Percentiles rank a stretch among this genome's conserved stretches.
These are phyloP conservation scores for Curvularia hawaiiensis DNA, from an alignment of 2,329 filamentous ascomycete species.

Conservation along the genomic window DNA sequence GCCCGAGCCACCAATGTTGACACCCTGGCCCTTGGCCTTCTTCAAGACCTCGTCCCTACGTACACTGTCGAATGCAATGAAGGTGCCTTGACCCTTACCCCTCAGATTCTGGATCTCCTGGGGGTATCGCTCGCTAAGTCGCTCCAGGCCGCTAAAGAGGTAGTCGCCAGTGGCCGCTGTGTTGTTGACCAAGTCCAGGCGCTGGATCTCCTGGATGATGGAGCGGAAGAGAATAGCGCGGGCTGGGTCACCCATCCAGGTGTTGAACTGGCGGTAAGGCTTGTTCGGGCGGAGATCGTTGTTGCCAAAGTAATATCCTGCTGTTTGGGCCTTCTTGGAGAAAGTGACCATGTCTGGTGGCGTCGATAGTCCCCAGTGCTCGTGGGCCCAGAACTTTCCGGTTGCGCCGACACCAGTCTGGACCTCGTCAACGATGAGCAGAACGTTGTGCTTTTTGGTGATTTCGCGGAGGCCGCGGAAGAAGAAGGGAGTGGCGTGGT, in stretches of 20 bases:
- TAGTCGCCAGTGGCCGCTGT: slow-evolving; percentile 81
- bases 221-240: slow-evolving; percentile 83
- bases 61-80: slow-evolving; percentile 89
- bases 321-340: slow-evolving; percentile 92
- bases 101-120: slow-evolving; percentile 80
- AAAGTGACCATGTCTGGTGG: slow-evolving; percentile 95
- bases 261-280: slow-evolving; percentile 96
- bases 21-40: slow-evolving; percentile 77
- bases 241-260: slow-evolving; percentile 93
- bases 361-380: slow-evolving; percentile 82
- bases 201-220: slow-evolving; percentile 81
- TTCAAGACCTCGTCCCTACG: slow-evolving; percentile 77
- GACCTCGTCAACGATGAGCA: slow-evolving; percentile 92
- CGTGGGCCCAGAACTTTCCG: slow-evolving; percentile 95
- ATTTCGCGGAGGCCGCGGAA: slow-evolving; percentile 83
- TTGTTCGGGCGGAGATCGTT: slow-evolving; percentile 82
- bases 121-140: slow-evolving; percentile 72
- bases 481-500: slow-evolving; percentile 87
- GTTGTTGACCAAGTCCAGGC: slow-evolving; percentile 76
- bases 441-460: slow-evolving; percentile 76
- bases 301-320: slow-evolving; percentile 90
- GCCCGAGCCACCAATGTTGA: slow-evolving; percentile 89
- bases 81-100: slow-evolving; percentile 87
- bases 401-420: slow-evolving; percentile 93
- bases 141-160: slow-evolving; percentile 72